Evolutionary conservation across 306 rosid genomes (phyloP).

Genomic region (Malus orientalis): DNA sequence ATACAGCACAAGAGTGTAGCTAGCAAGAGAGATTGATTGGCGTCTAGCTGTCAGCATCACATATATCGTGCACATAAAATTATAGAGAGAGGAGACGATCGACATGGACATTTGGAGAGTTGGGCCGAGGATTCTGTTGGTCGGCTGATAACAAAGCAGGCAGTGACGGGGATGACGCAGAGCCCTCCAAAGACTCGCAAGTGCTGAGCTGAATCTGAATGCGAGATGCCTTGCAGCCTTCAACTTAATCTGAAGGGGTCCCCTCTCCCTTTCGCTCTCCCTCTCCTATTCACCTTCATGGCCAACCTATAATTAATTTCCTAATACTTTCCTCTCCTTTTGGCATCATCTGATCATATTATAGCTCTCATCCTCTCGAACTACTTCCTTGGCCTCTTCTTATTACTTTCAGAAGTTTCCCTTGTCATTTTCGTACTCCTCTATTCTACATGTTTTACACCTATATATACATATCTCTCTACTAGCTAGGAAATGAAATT

Average conservation of each 20-base stretch:
- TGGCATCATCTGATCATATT: background rate
- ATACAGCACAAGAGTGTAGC: background rate
- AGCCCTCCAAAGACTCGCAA: background rate
- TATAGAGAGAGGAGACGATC: background rate
- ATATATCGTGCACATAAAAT: background rate
- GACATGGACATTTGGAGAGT: conserved; percentile 10
- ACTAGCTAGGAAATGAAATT: background rate
- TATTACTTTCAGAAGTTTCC: conserved; percentile 16
- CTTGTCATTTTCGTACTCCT: conserved; percentile 21
- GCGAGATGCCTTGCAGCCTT: background rate
- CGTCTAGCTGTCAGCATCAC: conserved; percentile 16
- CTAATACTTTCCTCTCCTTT: background rate
- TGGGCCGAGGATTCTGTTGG: conserved; percentile 3
- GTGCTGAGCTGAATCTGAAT: background rate
- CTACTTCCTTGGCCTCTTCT: conserved; percentile 14
- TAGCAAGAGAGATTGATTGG: background rate
- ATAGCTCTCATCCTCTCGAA: background rate
- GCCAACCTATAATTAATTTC: background rate
- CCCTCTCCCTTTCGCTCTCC: background rate
- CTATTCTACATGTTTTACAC: background rate
- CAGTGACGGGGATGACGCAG: background rate
- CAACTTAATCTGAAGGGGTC: background rate
- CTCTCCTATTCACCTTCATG: background rate
- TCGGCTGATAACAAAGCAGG: conserved; percentile 12
- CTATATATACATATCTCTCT: background rate